These are phyloP conservation scores for Cyclospora cayetanensis DNA, from an alignment of 169 alveolate species.

Conservation along the genomic window DNA sequence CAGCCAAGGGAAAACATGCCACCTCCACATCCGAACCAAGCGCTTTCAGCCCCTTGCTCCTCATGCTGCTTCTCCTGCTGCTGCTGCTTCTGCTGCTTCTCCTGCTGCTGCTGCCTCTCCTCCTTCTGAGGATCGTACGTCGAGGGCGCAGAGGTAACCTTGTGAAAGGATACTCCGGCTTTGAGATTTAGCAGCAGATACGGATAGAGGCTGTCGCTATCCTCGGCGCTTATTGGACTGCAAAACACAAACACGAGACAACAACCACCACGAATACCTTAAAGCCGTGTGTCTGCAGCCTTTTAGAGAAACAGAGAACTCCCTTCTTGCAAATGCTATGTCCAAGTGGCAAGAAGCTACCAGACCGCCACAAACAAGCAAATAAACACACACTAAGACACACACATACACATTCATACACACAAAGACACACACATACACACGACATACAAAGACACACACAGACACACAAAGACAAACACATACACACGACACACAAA, in stretches of 20 bases:
- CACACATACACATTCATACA: too few species aligned
- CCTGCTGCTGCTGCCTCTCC: not conserved
- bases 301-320: not conserved
- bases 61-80: not conserved
- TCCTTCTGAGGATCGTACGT: not conserved
- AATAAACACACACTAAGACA: too few species aligned
- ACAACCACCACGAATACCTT: not conserved
- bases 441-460: too few species aligned
- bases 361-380: not conserved
- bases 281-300: too few species aligned
- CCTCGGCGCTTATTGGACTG: constrained; percentile 45
- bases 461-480: too few species aligned
- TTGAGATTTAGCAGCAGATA: constrained; percentile 63
- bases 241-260: not conserved
- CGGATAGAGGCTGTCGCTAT: constrained; percentile 50
- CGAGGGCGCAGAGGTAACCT: constrained; percentile 15
- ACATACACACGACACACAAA: too few species aligned
- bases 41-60: not conserved
- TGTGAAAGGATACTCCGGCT: constrained; percentile 63
- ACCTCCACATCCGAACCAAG: not conserved
- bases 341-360: not conserved
- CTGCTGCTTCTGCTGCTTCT: not conserved
- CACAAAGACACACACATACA: too few species aligned
- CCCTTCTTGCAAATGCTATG: not conserved
- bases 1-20: constrained; percentile 3